Percentiles rank a stretch among this genome's conserved stretches.
These are phyloP conservation scores for Monosporascus sp. DNA, from an alignment of 2,329 filamentous ascomycete species.

Conservation along the genomic window DNA sequence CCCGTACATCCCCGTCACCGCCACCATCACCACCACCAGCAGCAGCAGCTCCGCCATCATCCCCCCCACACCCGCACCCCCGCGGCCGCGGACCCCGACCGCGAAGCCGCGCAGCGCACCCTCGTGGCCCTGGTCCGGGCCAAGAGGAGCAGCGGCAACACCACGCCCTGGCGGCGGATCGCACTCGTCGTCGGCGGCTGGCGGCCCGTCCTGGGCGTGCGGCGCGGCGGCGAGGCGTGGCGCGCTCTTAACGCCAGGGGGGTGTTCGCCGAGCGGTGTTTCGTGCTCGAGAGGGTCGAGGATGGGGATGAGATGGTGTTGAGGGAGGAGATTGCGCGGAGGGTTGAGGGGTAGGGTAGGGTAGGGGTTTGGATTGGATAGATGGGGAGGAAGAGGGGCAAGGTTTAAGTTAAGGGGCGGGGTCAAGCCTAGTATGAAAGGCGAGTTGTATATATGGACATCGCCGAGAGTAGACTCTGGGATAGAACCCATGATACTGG, in stretches of 20 bases:
- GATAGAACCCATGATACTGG: no score
- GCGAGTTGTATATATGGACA: no score
- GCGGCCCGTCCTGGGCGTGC: constrained; percentile 35
- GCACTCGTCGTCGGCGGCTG: constrained; percentile 45
- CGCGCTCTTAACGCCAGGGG: constrained; percentile 33
- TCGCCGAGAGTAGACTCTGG: no score
- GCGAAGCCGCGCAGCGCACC: constrained; percentile 28
- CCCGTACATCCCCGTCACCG: no score
- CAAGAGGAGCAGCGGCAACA: constrained; percentile 14
- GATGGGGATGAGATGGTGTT: constrained; percentile 10
- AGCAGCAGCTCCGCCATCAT: neutral
- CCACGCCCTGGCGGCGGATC: constrained; percentile 31
- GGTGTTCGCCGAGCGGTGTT: constrained; percentile 42
- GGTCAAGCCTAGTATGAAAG: no score
- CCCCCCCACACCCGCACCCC: neutral
- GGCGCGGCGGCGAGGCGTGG: constrained; percentile 37
- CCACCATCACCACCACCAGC: no score
- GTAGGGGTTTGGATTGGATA: no score
- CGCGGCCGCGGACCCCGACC: constrained; percentile 25
- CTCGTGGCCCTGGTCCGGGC: constrained; percentile 28
- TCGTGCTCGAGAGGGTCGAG: constrained; percentile 30
- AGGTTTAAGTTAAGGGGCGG: no score
- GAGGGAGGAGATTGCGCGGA: constrained; percentile 16
- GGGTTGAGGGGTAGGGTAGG: neutral
- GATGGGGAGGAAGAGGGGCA: no score